Evolutionary conservation across 2,329 filamentous ascomycete species (phyloP).

Genomic region (Blastomyces emzantsi): DNA sequence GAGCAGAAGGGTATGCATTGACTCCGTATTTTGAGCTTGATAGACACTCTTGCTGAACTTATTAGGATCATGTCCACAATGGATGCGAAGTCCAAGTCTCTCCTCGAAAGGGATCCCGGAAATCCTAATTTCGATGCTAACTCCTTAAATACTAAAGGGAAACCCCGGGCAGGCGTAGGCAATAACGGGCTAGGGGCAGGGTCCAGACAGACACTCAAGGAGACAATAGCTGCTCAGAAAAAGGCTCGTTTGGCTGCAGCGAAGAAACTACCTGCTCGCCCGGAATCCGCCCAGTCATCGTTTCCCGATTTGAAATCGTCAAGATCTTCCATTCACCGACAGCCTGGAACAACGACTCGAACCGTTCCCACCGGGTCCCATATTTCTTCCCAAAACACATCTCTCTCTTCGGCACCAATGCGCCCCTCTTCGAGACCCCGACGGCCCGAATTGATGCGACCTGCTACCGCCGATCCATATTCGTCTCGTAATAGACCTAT

Average conservation of each 20-base stretch:
- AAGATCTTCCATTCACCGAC: constrained; percentile 26
- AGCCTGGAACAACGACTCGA: constrained; percentile 27
- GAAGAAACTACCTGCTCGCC: constrained; percentile 42
- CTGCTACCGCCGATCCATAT: constrained; percentile 49
- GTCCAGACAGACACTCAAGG: constrained; percentile 53
- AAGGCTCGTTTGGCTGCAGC: constrained; percentile 41
- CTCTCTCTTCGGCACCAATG: constrained; percentile 51
- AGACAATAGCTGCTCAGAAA: constrained; percentile 77
- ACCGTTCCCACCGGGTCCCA: constrained; percentile 30
- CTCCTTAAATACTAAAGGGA: constrained; percentile 14
- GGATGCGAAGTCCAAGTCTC: constrained; percentile 66
- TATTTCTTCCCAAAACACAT: constrained; percentile 23
- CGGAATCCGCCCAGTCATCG: constrained; percentile 49
- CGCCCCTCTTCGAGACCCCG: constrained; percentile 37
- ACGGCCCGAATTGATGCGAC: constrained; percentile 33
- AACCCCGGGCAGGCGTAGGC: constrained; percentile 16
- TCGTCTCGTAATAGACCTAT: constrained; percentile 21
- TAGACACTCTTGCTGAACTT: constrained; percentile 3
- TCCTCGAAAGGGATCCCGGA: constrained; percentile 71
- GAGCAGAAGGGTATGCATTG: constrained; percentile 57
- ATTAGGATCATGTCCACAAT: constrained; percentile 68
- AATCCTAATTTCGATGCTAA: constrained; percentile 47
- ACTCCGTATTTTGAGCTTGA: constrained; percentile 15
- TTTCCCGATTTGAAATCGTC: constrained; percentile 37
- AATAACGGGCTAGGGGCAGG: constrained; percentile 18